Base-by-base conservation (phyloP, 2,329 filamentous ascomycete genomes). In the Ploettnerulaceae sp. region DNA sequence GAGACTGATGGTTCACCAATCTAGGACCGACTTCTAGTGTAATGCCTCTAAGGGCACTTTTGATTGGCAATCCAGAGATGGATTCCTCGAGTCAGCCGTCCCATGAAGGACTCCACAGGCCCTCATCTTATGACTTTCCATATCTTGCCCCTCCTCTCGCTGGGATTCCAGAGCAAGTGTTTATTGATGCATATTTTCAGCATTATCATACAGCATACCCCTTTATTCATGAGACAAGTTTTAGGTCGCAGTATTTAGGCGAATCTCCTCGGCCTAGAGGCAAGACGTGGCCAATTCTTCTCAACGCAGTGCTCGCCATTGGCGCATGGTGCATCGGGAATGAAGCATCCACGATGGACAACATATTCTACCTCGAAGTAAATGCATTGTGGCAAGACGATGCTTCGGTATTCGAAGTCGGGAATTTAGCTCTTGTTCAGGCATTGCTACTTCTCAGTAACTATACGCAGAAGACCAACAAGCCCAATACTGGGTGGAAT, bases 401-500 rank as follows among this genome's bases (percentile, higher is more conserved):
- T 32, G n/a, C 28, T 8, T 36, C 20, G n/a, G 22, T 48, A 4
- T 48, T 48, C 17, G 71, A 75, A 50, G 64, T 64, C 11, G 72
- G 71, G 1, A 72, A 69, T 31, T 52, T 74, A 8, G 66, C 67
- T 3, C 58, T 71, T 0, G 69, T 74, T 1, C 72, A 74, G 50
- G 67, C 67, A 0, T 60, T 75, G n/a, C 61, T 64, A 1, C 59
- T 75, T 2, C 64, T 66, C 40, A 68, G 67, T 0, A 74, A 75
- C 39, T 75, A 75, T 52, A 62, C 73, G 4, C 55, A 76, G 47
- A 76, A 75, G 53, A 64, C 68, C 14, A 70, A 76, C 45, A 65
- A 70, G 11, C 72, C 72, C 2, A 76, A 76, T 49, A 73, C 72
- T 0, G 71, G 71, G 0, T 75, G 73, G 58, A 75, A 73, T 51